Evolutionary conservation across 1,139 yeast species (phyloP).

Genomic region (Yamadazyma membranifaciens): DNA sequence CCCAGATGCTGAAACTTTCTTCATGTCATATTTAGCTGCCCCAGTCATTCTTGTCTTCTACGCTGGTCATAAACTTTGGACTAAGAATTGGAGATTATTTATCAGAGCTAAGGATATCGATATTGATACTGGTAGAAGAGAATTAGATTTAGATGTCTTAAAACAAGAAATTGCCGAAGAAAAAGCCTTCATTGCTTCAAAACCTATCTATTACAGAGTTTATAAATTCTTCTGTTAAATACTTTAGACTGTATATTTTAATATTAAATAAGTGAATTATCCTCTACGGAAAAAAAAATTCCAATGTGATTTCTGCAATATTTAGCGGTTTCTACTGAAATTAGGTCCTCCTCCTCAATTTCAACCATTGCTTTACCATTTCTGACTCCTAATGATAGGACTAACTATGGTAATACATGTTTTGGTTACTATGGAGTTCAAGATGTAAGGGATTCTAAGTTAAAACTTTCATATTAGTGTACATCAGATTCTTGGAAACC

Average conservation of each 20-base stretch:
- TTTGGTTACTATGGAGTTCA: too few relatives aligned
- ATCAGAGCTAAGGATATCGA: constrained; percentile 56
- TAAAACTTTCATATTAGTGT: too few relatives aligned
- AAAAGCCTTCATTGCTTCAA: constrained; percentile 47
- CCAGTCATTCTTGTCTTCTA: constrained; percentile 61
- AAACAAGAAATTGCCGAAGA: constrained; percentile 68
- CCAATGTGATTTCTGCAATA: too few relatives aligned
- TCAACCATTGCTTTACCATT: too few relatives aligned
- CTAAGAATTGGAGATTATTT: constrained; percentile 48
- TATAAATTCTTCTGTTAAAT: constrained; percentile 55
- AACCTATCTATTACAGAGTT: constrained; percentile 52
- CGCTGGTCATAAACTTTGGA: constrained; percentile 56
- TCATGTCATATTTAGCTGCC: constrained; percentile 59
- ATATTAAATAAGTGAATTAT: too few relatives aligned
- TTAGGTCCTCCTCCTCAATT: too few relatives aligned
- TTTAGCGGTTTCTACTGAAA: too few relatives aligned
- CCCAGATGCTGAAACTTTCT: constrained; percentile 60
- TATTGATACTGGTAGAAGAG: constrained; percentile 69
- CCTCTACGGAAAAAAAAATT: background rate
- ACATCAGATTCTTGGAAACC: too few relatives aligned
- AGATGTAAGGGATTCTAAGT: too few relatives aligned
- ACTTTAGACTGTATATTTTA: background rate
- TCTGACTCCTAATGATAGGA: too few relatives aligned
- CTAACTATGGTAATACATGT: too few relatives aligned
- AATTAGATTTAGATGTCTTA: constrained; percentile 60